Conservation (phyloP, 2,329 filamentous ascomycete species). For the Annulohypoxylon truncatum region DNA sequence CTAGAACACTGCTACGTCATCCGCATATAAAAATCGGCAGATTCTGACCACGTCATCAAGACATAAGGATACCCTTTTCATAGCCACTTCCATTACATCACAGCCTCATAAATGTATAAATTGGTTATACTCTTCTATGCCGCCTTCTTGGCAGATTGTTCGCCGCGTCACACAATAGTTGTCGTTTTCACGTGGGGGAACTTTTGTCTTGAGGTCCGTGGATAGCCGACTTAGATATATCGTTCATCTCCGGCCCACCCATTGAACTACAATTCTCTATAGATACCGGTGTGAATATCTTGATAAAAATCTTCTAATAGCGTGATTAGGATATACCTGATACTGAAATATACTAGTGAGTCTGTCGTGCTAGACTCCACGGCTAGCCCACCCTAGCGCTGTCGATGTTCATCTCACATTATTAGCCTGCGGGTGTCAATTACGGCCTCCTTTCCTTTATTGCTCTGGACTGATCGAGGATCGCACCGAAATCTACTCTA, state of each 20-base stretch:
- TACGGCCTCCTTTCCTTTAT: neutral
- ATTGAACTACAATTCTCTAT: neutral
- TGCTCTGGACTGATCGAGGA: neutral
- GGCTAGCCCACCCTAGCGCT: neutral
- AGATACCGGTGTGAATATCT: neutral
- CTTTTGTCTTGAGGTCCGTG: neutral
- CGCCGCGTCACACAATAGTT: no score
- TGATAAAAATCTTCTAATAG: neutral
- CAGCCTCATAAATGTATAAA: neutral
- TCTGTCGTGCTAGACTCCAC: neutral
- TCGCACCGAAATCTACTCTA: neutral
- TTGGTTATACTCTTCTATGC: neutral
- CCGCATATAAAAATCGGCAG: neutral
- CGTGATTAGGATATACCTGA: neutral
- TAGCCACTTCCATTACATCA: neutral
- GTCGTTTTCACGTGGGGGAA: neutral
- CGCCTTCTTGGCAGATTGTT: neutral
- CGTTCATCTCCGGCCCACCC: neutral
- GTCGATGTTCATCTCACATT: conserved; percentile 2
- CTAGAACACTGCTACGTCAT: conserved; percentile 13
- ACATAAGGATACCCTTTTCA: neutral
- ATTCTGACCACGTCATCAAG: neutral
- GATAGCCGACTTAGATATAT: neutral
- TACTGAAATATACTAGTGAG: neutral
- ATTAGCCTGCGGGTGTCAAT: neutral